These are phyloP conservation scores for Paecilomyces sp. DNA, from an alignment of 2,329 filamentous ascomycete genomes.

Conservation along the genomic window DNA sequence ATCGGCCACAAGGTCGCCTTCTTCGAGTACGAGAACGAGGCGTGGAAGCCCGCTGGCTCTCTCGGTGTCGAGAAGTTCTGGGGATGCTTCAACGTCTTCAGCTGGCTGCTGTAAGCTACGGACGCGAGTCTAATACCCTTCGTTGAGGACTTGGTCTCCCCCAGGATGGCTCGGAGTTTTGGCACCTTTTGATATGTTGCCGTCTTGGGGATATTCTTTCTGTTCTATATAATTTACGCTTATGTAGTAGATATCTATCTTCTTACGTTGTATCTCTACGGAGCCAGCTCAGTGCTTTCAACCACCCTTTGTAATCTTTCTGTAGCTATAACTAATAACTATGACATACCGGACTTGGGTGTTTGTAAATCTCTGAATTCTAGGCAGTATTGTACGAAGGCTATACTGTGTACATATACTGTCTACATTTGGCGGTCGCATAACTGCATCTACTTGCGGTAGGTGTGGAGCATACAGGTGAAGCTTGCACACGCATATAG, in stretches of 20 bases:
- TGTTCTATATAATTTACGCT: slow-evolving; percentile 11
- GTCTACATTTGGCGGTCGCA: too few relatives aligned
- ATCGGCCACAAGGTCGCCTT: slow-evolving; percentile 66
- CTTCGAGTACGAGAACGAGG: slow-evolving; percentile 74
- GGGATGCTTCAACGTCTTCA: slow-evolving; percentile 55
- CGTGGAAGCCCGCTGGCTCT: slow-evolving; percentile 68
- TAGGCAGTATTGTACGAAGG: too few relatives aligned
- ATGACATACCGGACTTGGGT: not conserved
- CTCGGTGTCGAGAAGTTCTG: slow-evolving; percentile 75
- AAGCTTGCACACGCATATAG: not conserved
- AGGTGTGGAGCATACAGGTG: too few relatives aligned
- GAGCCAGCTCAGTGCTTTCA: not conserved
- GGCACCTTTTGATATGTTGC: not conserved
- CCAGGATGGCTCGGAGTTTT: not conserved
- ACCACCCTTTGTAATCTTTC: not conserved
- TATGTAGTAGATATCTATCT: slow-evolving; percentile 21
- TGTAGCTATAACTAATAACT: not conserved
- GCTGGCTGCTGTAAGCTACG: not conserved
- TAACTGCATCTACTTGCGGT: too few relatives aligned
- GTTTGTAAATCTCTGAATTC: too few relatives aligned
- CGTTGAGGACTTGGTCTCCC: not conserved
- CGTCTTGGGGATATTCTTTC: slow-evolving; percentile 2
- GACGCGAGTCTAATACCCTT: not conserved
- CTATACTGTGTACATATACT: too few relatives aligned
- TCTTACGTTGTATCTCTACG: slow-evolving; percentile 15